Evolutionary conservation across 1,139 yeast genomes (phyloP), one percentile per base, ranked within the genome.

Genomic region (Protomyces inundatus): DNA sequence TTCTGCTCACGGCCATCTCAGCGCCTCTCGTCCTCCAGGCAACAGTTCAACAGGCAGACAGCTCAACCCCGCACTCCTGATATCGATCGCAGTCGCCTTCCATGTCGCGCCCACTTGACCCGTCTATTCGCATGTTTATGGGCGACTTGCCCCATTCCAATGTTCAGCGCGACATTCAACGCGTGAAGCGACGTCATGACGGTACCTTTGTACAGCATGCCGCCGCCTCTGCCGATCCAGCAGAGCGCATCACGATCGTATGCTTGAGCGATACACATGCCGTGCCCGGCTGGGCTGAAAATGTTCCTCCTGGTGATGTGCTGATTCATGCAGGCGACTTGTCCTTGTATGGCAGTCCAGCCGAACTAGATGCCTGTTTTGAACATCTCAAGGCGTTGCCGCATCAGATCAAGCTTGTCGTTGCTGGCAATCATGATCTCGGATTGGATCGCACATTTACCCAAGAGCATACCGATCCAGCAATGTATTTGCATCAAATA

Each of bases 391-490:
- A 35, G 14, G 64, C 64, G 23, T 37, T 60, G 9, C 64, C 64
- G 10, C 54, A 54, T 23, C 37, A 33, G 16, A 5, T 45, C 58
- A 60, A 60, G 48, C 34, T 60, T 42, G 58, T 60, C 40, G 50
- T 60, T 14, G 64, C 64, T 5, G 64, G 64, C 14, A 60, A 60
- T 55, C 64, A 60, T 34, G 64, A 60, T 46, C 54, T 54, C 23
- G 58, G 58, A 3, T 58, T 60, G 48, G 64, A 60, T 54, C 54
- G 54, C 33, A n/a, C 35, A 10, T 58, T 58, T 12, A 14, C 39
- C 48, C 40, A 39, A 34, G 39, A 36, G 7, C 62, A 58, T n/a
- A 52, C 52, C 10, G 48, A 14, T 42, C 32, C 48, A 6, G 48
- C 48, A 2, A 42, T 42, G 48, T 1, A 16, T 1, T 6, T 5